Percentiles rank a stretch among this genome's conserved stretches.
Conservation (phyloP, 2,329 filamentous ascomycete genomes). For the Arthrobotrys conoides region DNA sequence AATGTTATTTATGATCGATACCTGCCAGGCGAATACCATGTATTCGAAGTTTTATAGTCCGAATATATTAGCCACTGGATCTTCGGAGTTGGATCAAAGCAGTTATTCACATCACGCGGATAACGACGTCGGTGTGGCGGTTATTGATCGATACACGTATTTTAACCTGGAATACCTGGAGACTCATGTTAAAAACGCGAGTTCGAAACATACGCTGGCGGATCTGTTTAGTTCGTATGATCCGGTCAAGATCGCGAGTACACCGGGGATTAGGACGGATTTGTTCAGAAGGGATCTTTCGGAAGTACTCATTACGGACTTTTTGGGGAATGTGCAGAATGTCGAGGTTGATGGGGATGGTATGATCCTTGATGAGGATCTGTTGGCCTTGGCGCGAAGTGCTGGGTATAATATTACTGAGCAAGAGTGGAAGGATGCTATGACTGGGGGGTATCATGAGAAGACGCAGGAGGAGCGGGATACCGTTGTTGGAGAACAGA, state of each 20-base stretch:
- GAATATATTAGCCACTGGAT: conserved; percentile 98
- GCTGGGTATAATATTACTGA: conserved; percentile 75
- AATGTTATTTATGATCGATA: conserved; percentile 99
- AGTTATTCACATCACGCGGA: conserved; percentile 98
- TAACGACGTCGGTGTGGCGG: conserved; percentile 96
- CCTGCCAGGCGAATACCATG: conserved; percentile 99
- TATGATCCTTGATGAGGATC: conserved; percentile 77
- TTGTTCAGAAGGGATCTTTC: conserved; percentile 78
- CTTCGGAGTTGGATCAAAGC: conserved; percentile 92
- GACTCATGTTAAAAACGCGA: conserved; percentile 85
- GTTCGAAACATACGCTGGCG: conserved; percentile 88
- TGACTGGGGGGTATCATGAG: conserved; percentile 67
- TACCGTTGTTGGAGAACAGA: conserved; percentile 61
- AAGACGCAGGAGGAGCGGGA: conserved; percentile 64
- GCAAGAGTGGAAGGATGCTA: conserved; percentile 70
- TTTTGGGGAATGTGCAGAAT: conserved; percentile 98
- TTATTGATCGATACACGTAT: conserved; percentile 98
- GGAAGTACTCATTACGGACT: conserved; percentile 82
- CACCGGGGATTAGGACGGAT: conserved; percentile 93
- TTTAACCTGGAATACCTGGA: conserved; percentile 98
- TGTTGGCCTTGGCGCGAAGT: conserved; percentile 78
- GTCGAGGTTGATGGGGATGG: conserved; percentile 82
- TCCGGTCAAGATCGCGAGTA: conserved; percentile 91
- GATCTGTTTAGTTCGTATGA: conserved; percentile 98
- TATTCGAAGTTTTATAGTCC: conserved; percentile 98